These are phyloP conservation scores for Neckera pumila DNA, from an alignment of 225 moss, liverwort and hornwort species.

Conservation along the genomic window DNA sequence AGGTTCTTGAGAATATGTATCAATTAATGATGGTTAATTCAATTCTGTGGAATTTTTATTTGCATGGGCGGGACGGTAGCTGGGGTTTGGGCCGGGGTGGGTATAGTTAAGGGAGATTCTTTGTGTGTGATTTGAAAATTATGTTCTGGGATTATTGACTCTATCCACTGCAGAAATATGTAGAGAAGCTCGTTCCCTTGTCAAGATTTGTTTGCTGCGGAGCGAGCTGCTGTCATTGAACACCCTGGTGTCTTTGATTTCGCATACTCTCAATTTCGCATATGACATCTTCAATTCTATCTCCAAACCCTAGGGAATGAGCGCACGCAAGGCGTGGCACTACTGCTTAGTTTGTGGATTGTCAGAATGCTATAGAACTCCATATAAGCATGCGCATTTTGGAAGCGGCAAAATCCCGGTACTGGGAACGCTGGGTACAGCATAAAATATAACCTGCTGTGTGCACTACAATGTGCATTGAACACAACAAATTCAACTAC, in stretches of 20 bases:
- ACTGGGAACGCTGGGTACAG: neutral
- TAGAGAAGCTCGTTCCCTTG: neutral
- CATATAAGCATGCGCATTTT: no score
- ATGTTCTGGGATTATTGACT: neutral
- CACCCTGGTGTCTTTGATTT: neutral
- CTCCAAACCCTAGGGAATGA: neutral
- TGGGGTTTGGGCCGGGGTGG: neutral
- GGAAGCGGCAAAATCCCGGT: neutral
- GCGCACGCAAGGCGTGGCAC: neutral
- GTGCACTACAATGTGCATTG: no score
- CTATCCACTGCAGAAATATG: neutral
- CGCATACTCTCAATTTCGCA: neutral
- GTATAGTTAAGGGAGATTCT: neutral
- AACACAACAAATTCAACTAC: neutral
- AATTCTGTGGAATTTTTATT: neutral
- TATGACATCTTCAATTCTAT: no score
- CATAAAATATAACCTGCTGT: no score
- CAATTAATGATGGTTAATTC: no score
- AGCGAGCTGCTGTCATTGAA: neutral
- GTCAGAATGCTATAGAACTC: neutral
- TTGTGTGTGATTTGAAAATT: neutral
- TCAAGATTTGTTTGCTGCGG: neutral
- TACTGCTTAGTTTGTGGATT: neutral
- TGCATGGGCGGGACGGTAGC: neutral
- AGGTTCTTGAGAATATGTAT: neutral